phyloP scores from a whole-genome alignment of 306 rosid species.

The Sophora flavescens region DNA sequence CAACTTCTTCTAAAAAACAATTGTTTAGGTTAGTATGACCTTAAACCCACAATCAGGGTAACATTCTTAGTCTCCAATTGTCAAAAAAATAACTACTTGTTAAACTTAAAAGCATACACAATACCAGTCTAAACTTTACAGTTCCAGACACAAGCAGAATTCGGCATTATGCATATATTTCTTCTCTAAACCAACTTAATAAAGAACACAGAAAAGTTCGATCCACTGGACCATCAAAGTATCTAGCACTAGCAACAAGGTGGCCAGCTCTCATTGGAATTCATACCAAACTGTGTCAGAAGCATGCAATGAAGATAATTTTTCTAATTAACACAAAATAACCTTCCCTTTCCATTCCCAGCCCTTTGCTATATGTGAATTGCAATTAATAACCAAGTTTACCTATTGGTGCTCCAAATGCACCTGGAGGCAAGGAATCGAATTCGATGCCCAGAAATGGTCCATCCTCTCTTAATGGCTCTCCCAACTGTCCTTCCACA shows the following conservation, averaged over 20 bases:
- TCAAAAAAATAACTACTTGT: conserved; percentile 1
- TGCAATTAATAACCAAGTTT: conserved; percentile 41
- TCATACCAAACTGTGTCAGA: conserved; percentile 4
- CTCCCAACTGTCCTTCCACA: conserved; percentile 78
- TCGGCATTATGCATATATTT: too few species aligned
- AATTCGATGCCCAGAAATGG: conserved; percentile 84
- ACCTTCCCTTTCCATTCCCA: conserved; percentile 1
- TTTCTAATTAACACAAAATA: conserved; percentile 2
- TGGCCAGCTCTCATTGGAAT: conserved; percentile 1
- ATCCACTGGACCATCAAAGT: conserved; percentile 1
- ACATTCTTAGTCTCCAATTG: background rate
- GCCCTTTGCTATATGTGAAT: conserved; percentile 1
- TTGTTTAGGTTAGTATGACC: background rate
- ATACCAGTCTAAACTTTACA: background rate
- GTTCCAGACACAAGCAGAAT: background rate
- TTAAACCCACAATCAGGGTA: background rate
- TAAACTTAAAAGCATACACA: background rate
- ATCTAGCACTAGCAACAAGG: conserved; percentile 4
- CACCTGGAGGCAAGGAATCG: conserved; percentile 80
- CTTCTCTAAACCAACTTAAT: background rate
- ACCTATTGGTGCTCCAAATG: conserved; percentile 82
- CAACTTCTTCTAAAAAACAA: too few species aligned
- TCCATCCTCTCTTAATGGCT: conserved; percentile 72
- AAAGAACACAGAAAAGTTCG: conserved; percentile 9
- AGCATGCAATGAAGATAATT: background rate